These are phyloP conservation scores for Thermochaetoides dissita DNA, from an alignment of 2,329 filamentous ascomycete genomes.

Conservation along the genomic window DNA sequence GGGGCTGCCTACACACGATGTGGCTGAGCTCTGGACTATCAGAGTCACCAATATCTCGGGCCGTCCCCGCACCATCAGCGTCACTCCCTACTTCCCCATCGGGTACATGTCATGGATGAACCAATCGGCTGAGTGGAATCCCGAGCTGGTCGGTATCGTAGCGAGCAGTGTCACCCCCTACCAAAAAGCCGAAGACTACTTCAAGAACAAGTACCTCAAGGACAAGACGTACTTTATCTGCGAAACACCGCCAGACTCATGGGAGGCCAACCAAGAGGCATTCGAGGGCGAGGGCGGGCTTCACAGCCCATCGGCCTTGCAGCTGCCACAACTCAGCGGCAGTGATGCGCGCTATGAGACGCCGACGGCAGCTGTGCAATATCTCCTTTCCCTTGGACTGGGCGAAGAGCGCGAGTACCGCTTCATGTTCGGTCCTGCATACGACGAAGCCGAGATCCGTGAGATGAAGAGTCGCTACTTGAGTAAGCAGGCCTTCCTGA, in stretches of 20 bases:
- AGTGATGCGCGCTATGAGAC: slow-evolving; percentile 42
- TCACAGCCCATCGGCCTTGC: slow-evolving; percentile 32
- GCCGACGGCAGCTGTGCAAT: slow-evolving; percentile 39
- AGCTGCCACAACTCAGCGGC: slow-evolving; percentile 23
- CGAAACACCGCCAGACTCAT: slow-evolving; percentile 34
- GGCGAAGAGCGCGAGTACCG: slow-evolving; percentile 32
- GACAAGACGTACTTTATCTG: slow-evolving; percentile 45
- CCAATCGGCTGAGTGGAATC: slow-evolving; percentile 38
- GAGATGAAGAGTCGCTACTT: slow-evolving; percentile 33
- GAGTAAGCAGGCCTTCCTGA: slow-evolving; percentile 31
- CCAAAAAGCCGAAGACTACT: slow-evolving; percentile 42
- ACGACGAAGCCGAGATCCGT: slow-evolving; percentile 35
- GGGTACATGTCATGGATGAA: slow-evolving; percentile 53
- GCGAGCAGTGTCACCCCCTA: slow-evolving; percentile 41
- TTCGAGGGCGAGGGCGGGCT: slow-evolving; percentile 44
- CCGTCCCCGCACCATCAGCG: slow-evolving; percentile 31
- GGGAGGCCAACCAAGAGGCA: slow-evolving; percentile 36
- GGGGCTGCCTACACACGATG: slow-evolving; percentile 36
- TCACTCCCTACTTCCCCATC: slow-evolving; percentile 43
- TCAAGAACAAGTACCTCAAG: slow-evolving; percentile 41
- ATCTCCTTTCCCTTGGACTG: slow-evolving; percentile 27
- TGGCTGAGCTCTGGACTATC: slow-evolving; percentile 42
- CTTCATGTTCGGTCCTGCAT: slow-evolving; percentile 41
- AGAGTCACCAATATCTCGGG: slow-evolving; percentile 35
- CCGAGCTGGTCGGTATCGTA: slow-evolving; percentile 34